A percentile compares a stretch with the other conserved stretches of the same genome.
Evolutionary conservation across 306 rosid species (phyloP).

Genomic region (Myrica gale): DNA sequence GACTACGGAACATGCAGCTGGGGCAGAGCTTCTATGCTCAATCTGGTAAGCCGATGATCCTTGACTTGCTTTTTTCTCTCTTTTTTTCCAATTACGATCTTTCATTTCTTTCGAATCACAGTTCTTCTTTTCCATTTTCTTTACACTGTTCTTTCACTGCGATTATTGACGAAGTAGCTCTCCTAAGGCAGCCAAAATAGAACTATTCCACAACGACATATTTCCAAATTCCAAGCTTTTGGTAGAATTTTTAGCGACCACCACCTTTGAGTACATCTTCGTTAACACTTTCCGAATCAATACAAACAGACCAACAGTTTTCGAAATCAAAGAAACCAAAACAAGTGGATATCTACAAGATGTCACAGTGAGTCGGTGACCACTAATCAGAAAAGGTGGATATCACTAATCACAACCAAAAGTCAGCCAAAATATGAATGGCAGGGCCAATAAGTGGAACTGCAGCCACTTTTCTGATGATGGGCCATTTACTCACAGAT

Average conservation of each 20-base stretch:
- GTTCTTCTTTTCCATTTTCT: background rate
- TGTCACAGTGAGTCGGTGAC: background rate
- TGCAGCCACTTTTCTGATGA: no score
- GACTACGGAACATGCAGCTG: conserved; percentile 86
- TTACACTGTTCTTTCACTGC: background rate
- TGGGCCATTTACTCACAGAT: no score
- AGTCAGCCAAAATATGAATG: no score
- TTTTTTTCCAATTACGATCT: background rate
- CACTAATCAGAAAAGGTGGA: background rate
- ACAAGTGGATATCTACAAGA: background rate
- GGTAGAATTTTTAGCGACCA: background rate
- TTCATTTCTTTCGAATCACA: background rate
- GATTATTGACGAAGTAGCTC: background rate
- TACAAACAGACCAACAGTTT: background rate
- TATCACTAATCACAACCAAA: background rate
- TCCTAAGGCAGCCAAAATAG: background rate
- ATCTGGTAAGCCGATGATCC: conserved; percentile 52
- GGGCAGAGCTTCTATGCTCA: conserved; percentile 84
- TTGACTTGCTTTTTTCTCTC: background rate
- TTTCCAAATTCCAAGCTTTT: no score
- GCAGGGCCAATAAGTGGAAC: background rate
- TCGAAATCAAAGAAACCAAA: background rate
- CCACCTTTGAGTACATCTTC: no score
- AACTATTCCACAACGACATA: background rate
- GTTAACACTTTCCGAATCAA: background rate